A percentile compares a stretch with the other conserved stretches of the same genome.
Evolutionary conservation across 257 asterid species (phyloP).

Genomic region (Linderniella brevidens): DNA sequence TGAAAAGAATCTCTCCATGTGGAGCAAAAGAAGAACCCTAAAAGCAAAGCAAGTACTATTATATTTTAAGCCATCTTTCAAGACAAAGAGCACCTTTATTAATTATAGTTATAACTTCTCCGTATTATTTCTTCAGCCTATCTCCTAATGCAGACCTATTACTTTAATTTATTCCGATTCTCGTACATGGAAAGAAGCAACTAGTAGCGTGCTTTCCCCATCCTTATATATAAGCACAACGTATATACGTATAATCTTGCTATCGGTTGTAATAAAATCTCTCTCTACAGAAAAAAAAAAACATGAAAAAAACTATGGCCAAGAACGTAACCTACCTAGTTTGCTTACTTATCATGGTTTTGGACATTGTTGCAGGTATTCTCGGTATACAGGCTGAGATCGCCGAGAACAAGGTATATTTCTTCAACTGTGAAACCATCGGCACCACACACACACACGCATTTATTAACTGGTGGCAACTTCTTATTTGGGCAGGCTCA

Average conservation of each 20-base stretch:
- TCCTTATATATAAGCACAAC: conserved; percentile 26
- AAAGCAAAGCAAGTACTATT: neutral
- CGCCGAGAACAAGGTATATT: conserved; percentile 35
- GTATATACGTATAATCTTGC: neutral
- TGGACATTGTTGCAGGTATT: conserved; percentile 35
- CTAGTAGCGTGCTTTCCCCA: neutral
- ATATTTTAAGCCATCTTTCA: conserved; percentile 8
- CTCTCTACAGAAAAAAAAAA: neutral
- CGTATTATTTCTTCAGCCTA: no score
- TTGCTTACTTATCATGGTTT: conserved; percentile 22
- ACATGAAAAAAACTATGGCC: conserved; percentile 14
- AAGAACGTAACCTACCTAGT: conserved; percentile 20
- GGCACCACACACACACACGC: neutral
- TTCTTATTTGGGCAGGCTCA: conserved; percentile 21
- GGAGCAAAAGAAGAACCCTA: conserved; percentile 12
- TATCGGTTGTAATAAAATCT: conserved; percentile 5
- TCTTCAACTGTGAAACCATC: neutral
- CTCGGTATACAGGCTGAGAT: conserved; percentile 47
- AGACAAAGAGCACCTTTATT: conserved; percentile 40
- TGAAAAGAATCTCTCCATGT: conserved; percentile 41
- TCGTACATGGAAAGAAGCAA: neutral
- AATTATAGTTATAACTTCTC: conserved; percentile 9
- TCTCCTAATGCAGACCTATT: neutral
- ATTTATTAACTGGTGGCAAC: neutral
- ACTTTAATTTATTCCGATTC: conserved; percentile 1